Conservation (phyloP, 2,329 filamentous ascomycete genomes). For the Ustulina deusta region DNA sequence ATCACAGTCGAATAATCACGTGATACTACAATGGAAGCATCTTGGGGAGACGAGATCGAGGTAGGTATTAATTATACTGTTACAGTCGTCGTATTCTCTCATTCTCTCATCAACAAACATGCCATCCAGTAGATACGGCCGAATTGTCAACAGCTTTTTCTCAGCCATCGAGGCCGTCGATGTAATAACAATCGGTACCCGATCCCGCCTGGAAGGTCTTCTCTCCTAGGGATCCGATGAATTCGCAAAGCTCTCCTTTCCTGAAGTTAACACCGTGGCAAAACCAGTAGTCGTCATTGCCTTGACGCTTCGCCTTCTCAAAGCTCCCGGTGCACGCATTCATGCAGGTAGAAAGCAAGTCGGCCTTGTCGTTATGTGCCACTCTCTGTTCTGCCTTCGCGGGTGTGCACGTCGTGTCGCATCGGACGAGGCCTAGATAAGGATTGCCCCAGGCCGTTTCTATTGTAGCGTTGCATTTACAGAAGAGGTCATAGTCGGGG, state of each 20-base stretch:
- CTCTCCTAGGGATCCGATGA: constrained; percentile 42
- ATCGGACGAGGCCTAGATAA: constrained; percentile 43
- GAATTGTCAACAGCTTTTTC: background rate
- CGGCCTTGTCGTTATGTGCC: constrained; percentile 39
- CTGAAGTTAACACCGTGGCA: constrained; percentile 48
- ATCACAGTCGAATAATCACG: background rate
- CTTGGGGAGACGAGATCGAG: background rate
- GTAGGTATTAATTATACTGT: constrained; percentile 1
- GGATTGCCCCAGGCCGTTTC: constrained; percentile 43
- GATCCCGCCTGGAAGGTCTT: constrained; percentile 37
- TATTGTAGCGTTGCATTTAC: constrained; percentile 42
- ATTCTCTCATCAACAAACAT: background rate
- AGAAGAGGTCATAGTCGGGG: constrained; percentile 45
- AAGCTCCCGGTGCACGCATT: constrained; percentile 45
- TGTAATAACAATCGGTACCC: constrained; percentile 39
- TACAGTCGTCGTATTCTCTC: background rate
- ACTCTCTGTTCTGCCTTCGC: constrained; percentile 38
- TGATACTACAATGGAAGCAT: background rate
- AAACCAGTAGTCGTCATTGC: constrained; percentile 43
- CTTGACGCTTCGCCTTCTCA: constrained; percentile 41
- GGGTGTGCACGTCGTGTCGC: constrained; percentile 44
- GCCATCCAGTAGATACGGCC: background rate
- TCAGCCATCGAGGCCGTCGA: constrained; percentile 20
- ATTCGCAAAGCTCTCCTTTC: constrained; percentile 46
- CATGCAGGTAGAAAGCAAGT: constrained; percentile 39